Base-by-base conservation (phyloP, 2,329 filamentous ascomycete genomes). In the Scolecobasidium constrictum region DNA sequence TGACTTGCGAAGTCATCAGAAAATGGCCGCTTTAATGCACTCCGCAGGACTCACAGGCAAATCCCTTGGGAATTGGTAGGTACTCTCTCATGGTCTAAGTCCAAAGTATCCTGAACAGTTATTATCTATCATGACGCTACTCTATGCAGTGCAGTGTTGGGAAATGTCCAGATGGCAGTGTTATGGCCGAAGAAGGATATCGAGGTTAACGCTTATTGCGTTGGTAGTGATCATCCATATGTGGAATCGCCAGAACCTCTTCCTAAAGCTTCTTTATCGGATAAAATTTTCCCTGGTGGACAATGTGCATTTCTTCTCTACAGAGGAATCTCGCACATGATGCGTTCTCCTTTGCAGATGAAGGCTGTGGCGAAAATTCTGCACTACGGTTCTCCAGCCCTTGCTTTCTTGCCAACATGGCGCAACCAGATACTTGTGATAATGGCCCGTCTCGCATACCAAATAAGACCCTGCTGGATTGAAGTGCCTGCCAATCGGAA, bases 301-400 rank as follows among this genome's bases (percentile, higher is more conserved):
- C n/a, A n/a, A n/a, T n/a, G n/a, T n/a, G n/a, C n/a, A n/a, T n/a
- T n/a, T n/a, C n/a, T n/a, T n/a, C n/a, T n/a, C n/a, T n/a, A n/a
- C n/a, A n/a, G n/a, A n/a, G n/a, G n/a, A n/a, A n/a, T n/a, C n/a
- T n/a, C n/a, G n/a, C n/a, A n/a, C n/a, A n/a, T n/a, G n/a, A n/a
- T n/a, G n/a, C n/a, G n/a, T 33, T 49, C 47, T 9, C 20, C n/a
- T n/a, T n/a, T n/a, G n/a, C n/a, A n/a, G n/a, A n/a, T n/a, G n/a
- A n/a, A n/a, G n/a, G n/a, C n/a, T n/a, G n/a, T n/a, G n/a, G n/a
- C n/a, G n/a, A n/a, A n/a, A n/a, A n/a, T n/a, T n/a, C n/a, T n/a
- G n/a, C 9, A 54, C 47, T 41, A 51, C 50, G 26, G 44, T 46
- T 44, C 36, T 45, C 16, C 41, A 46, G 43, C 19, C 17, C 28